These are phyloP conservation scores for Beauveria sp. DNA, from an alignment of 2,329 filamentous ascomycete species.

Conservation along the genomic window DNA sequence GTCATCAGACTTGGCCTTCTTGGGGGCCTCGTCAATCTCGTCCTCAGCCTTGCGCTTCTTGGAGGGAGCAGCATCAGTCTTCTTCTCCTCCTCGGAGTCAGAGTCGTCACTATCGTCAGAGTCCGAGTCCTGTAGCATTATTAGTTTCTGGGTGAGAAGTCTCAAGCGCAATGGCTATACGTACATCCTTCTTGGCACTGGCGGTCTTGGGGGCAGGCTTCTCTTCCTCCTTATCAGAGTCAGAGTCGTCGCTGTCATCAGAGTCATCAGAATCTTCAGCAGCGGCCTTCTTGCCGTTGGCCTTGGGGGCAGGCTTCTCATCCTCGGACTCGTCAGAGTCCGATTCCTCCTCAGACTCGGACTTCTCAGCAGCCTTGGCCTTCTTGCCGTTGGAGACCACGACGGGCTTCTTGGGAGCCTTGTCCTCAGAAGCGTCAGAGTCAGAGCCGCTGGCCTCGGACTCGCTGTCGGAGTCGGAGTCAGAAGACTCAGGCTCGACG, in stretches of 20 bases:
- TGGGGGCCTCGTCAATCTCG: slow-evolving; percentile 42
- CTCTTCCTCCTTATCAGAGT: slow-evolving; percentile 28
- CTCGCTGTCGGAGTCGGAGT: slow-evolving; percentile 21
- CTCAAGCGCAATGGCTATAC: neutral
- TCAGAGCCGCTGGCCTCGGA: slow-evolving; percentile 29
- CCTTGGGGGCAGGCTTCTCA: slow-evolving; percentile 28
- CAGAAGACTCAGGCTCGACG: slow-evolving; percentile 32
- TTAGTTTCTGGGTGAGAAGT: slow-evolving; percentile 11
- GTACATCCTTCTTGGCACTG: slow-evolving; percentile 20
- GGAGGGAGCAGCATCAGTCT: slow-evolving; percentile 31
- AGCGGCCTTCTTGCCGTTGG: slow-evolving; percentile 16
- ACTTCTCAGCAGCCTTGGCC: slow-evolving; percentile 17
- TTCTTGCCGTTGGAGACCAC: slow-evolving; percentile 23
- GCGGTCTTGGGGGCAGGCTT: slow-evolving; percentile 25
- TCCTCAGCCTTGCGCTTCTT: slow-evolving; percentile 45
- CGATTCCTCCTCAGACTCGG: slow-evolving; percentile 17
- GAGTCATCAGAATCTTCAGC: slow-evolving; percentile 31
- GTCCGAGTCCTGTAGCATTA: slow-evolving; percentile 25
- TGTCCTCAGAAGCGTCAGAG: slow-evolving; percentile 22
- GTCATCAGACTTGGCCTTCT: slow-evolving; percentile 61
- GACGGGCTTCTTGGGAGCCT: slow-evolving; percentile 29
- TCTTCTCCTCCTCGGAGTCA: slow-evolving; percentile 28
- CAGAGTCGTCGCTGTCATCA: slow-evolving; percentile 22
- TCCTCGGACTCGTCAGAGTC: slow-evolving; percentile 30
- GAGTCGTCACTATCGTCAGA: slow-evolving; percentile 23